Evolutionary conservation across 169 alveolate species (phyloP).

Genomic region (Sarcocystis neurona): DNA sequence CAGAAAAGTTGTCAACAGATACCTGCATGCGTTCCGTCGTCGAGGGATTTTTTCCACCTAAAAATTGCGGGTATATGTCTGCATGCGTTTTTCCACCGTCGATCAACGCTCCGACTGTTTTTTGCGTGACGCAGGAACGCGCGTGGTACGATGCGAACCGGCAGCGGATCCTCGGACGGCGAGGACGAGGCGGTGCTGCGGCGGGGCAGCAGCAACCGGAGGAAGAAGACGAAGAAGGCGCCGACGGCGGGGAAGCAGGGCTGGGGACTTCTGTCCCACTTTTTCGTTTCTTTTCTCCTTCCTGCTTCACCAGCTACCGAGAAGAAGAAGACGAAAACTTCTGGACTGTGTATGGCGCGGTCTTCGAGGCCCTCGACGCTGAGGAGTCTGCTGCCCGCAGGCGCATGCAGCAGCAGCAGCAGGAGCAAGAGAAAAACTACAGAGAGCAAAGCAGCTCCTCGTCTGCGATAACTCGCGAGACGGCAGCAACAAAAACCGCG

Average conservation of each 20-base stretch:
- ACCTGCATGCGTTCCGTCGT: too few species aligned
- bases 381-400: too few species aligned
- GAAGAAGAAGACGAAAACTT: constrained; percentile 6
- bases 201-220: too few species aligned
- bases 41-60: too few species aligned
- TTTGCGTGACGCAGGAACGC: constrained; percentile 42
- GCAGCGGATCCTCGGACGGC: constrained; percentile 5
- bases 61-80: too few species aligned
- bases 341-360: constrained; percentile 30
- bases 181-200: not conserved
- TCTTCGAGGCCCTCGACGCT: not conserved
- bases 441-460: not conserved
- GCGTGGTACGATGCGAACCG: constrained; percentile 63
- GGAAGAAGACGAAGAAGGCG: not conserved
- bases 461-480: not conserved
- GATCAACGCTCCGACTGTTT: too few species aligned
- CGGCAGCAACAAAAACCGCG: not conserved
- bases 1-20: too few species aligned
- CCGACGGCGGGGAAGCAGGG: not conserved
- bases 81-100: not conserved
- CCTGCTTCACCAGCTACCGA: constrained; percentile 6
- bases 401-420: too few species aligned
- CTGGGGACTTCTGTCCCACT: not conserved
- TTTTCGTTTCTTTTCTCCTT: not conserved
- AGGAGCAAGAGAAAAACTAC: not conserved